Percentiles rank a stretch among this genome's conserved stretches.
phyloP scores from a whole-genome alignment of 495 filamentous ascomycete species.

The Monascus purpureus region DNA sequence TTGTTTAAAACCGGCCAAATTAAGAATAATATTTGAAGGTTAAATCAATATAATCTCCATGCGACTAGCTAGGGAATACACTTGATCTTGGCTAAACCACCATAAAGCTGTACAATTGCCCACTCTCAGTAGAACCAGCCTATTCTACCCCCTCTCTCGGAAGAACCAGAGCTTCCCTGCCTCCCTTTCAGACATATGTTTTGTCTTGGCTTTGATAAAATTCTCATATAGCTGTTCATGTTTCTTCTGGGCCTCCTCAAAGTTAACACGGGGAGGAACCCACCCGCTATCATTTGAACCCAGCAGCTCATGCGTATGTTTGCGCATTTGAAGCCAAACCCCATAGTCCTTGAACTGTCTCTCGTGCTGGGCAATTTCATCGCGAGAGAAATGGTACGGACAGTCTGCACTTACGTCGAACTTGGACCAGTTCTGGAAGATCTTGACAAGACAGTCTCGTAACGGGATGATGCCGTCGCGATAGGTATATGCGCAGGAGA shows the following conservation, averaged over 20 bases:
- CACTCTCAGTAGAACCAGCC: too few relatives aligned
- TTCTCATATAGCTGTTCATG: conserved; percentile 10
- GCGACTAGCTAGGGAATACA: too few relatives aligned
- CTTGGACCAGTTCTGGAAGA: conserved; percentile 10
- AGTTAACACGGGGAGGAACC: conserved; percentile 14
- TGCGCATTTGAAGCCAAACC: conserved; percentile 11
- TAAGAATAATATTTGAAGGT: too few relatives aligned
- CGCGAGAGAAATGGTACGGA: conserved; percentile 8
- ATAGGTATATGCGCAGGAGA: conserved; percentile 7
- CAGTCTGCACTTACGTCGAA: conserved; percentile 8
- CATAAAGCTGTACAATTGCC: too few relatives aligned
- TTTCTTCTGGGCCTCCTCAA: conserved; percentile 5
- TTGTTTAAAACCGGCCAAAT: too few relatives aligned
- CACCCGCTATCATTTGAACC: conserved; percentile 18
- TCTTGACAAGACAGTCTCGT: conserved; percentile 10
- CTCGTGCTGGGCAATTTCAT: conserved; percentile 9
- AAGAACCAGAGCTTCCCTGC: conserved; percentile 11
- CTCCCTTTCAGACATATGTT: conserved; percentile 10
- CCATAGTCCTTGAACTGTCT: conserved; percentile 9
- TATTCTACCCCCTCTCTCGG: conserved; percentile 2
- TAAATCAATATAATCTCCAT: too few relatives aligned
- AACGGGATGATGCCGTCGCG: conserved; percentile 17
- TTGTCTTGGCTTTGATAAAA: conserved; percentile 6
- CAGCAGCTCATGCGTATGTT: conserved; percentile 14
- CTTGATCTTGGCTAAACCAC: too few relatives aligned